Percentiles rank a stretch among this genome's conserved stretches.
Conservation (phyloP, 2,329 filamentous ascomycete species). For the Cercospora sojina region DNA sequence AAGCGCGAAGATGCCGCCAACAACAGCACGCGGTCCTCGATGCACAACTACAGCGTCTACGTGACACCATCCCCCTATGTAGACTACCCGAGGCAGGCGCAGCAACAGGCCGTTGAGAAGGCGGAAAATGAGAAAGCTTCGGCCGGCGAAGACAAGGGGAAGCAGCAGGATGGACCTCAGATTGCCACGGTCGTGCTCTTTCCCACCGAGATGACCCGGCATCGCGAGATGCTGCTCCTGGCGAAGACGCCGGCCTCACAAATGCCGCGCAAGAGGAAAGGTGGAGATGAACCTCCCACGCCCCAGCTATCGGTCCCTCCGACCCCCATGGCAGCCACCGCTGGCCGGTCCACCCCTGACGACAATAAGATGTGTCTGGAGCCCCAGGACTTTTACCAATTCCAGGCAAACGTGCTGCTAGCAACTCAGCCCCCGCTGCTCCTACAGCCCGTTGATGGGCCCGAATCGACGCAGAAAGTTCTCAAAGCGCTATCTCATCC, state of each 20-base stretch:
- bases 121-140: constrained; percentile 33
- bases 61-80: constrained; percentile 85
- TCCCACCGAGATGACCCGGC: constrained; percentile 73
- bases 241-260: constrained; percentile 64
- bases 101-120: constrained; percentile 45
- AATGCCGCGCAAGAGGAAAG: constrained; percentile 46
- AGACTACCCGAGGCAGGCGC: constrained; percentile 58
- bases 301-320: constrained; percentile 54
- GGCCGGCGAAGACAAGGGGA: constrained; percentile 46
- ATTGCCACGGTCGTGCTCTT: constrained; percentile 79
- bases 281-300: constrained; percentile 45
- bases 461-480: constrained; percentile 68
- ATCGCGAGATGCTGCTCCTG: constrained; percentile 74
- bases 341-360: constrained; percentile 45
- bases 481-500: constrained; percentile 73
- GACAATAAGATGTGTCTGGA: constrained; percentile 70
- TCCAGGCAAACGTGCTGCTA: constrained; percentile 73
- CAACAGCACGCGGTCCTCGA: constrained; percentile 67
- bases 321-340: constrained; percentile 45
- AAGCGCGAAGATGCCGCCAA: constrained; percentile 50
- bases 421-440: constrained; percentile 72
- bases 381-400: constrained; percentile 67
- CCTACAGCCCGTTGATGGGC: constrained; percentile 70
- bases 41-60: constrained; percentile 89
- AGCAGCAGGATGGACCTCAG: constrained; percentile 50